Base-by-base conservation (phyloP, 1,284 basidiomycete genomes). In the Cryptococcus wingfieldii region DNA sequence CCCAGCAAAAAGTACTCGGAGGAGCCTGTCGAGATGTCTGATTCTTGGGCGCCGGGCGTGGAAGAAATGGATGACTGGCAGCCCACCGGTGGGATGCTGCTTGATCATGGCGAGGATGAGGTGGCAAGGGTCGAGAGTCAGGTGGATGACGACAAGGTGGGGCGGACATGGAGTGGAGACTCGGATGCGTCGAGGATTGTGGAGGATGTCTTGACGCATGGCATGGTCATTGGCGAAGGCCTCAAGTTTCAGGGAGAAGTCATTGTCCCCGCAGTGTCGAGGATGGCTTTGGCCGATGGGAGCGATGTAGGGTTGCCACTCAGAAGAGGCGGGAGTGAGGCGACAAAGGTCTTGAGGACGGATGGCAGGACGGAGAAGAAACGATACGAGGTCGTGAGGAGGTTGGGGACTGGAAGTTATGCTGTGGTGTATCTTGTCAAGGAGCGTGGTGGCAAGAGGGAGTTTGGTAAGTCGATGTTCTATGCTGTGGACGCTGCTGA, bases 391-490 rank as follows among this genome's bases (percentile, higher is more conserved):
- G 89, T 96, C 65, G 83, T 93, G 61, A 81, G 88, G 54, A 83
- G 84, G 63, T 83, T 95, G 48, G 92, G 92, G 44, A 86, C 89
- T 0, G 92, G 92, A 62, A 89, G 87, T 59, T 95, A 95, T 73
- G 91, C 92, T 18, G 87, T 92, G 64, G 93, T 97, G 51, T 97
- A 96, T 74, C 86, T 93, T 62, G 91, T 95, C 25, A 84, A 86
- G 53, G 91, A 96, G 77, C 83, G 92, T 88, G 60, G 85, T 79
- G 72, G 87, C 81, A 67, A 93, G 66, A 83, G 88, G 57, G 86
- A 97, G 74, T 98, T 89, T 74, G 77, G 74, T 75, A 39, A 65
- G 73, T 69, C 12, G 13, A 16, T 10, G 38, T 16, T 42, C 28
- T 13, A 8, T 46, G 42, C 13, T 13, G 16, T 5, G 14, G 25